Percentiles rank a stretch among this genome's conserved stretches.
These are phyloP conservation scores for Epichloe typhina DNA, from an alignment of 2,329 filamentous ascomycete genomes.

Conservation along the genomic window DNA sequence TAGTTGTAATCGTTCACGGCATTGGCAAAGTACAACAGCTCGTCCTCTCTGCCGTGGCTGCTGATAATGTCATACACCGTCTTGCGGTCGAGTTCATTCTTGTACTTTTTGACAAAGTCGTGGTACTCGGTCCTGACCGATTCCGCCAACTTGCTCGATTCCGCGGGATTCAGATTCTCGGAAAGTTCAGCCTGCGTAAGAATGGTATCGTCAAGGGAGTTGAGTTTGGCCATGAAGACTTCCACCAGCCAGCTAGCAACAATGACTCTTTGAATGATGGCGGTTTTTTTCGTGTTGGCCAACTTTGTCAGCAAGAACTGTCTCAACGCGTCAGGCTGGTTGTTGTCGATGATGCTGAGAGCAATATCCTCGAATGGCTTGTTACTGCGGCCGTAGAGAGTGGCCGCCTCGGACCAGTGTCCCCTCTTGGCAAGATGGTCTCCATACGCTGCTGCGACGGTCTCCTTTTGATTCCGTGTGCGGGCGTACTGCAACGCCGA, in stretches of 20 bases:
- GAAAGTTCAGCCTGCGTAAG: conserved; percentile 74
- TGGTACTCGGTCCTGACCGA: conserved; percentile 67
- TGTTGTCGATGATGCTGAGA: conserved; percentile 76
- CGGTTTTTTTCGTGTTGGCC: conserved; percentile 60
- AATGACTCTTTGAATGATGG: conserved; percentile 89
- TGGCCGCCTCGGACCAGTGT: conserved; percentile 73
- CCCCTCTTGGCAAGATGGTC: conserved; percentile 76
- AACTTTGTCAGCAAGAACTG: conserved; percentile 84
- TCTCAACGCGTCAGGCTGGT: conserved; percentile 78
- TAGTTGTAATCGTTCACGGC: conserved; percentile 87
- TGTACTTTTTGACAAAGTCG: conserved; percentile 77
- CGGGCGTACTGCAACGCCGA: conserved; percentile 75
- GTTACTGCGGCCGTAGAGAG: conserved; percentile 85
- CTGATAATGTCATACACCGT: conserved; percentile 94
- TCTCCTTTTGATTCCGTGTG: conserved; percentile 66
- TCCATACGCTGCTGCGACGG: conserved; percentile 80
- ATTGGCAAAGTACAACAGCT: conserved; percentile 82
- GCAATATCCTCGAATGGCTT: conserved; percentile 96
- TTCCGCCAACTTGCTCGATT: conserved; percentile 59
- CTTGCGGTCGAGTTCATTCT: conserved; percentile 74
- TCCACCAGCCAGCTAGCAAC: conserved; percentile 91
- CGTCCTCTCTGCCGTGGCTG: conserved; percentile 86
- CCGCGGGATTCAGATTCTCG: conserved; percentile 55
- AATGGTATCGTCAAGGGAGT: conserved; percentile 86
- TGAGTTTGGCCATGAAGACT: conserved; percentile 93